Percentiles rank a stretch among this genome's conserved stretches.
These are phyloP conservation scores for Lasiodiplodia sp. DNA, from an alignment of 2,329 filamentous ascomycete species.

Conservation along the genomic window DNA sequence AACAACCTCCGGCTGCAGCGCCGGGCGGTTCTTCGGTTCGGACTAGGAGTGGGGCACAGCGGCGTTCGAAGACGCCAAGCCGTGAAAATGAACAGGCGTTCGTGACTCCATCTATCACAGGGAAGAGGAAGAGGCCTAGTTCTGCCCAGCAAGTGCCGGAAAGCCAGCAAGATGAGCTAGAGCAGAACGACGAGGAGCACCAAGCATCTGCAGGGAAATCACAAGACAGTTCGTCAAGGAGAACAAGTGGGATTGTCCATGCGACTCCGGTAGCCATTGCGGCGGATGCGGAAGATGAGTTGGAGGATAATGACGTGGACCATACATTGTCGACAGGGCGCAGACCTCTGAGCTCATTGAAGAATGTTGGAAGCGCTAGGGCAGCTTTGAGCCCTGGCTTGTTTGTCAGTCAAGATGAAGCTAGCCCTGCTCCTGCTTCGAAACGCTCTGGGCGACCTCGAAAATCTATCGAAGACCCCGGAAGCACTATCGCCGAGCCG, in stretches of 20 bases:
- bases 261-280: constrained; percentile 34
- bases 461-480: constrained; percentile 3
- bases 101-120: constrained; percentile 8
- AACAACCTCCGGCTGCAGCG: constrained; percentile 34
- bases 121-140: constrained; percentile 23
- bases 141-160: constrained; percentile 33
- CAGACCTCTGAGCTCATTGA: background rate
- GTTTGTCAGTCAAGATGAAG: background rate
- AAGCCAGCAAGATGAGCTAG: constrained; percentile 44
- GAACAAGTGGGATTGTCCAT: constrained; percentile 34
- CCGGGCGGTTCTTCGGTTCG: constrained; percentile 25
- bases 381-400: background rate
- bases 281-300: constrained; percentile 38
- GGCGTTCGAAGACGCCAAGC: constrained; percentile 18
- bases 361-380: background rate
- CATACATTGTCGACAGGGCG: constrained; percentile 24
- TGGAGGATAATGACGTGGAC: constrained; percentile 29
- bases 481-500: background rate
- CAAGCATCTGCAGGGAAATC: constrained; percentile 40
- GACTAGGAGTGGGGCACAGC: background rate
- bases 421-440: background rate
- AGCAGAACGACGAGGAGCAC: constrained; percentile 39
- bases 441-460: constrained; percentile 15
- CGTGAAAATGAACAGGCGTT: constrained; percentile 43
- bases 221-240: background rate